Conservation (phyloP, 805 yeast species). For the Saturnispora hagleri region DNA sequence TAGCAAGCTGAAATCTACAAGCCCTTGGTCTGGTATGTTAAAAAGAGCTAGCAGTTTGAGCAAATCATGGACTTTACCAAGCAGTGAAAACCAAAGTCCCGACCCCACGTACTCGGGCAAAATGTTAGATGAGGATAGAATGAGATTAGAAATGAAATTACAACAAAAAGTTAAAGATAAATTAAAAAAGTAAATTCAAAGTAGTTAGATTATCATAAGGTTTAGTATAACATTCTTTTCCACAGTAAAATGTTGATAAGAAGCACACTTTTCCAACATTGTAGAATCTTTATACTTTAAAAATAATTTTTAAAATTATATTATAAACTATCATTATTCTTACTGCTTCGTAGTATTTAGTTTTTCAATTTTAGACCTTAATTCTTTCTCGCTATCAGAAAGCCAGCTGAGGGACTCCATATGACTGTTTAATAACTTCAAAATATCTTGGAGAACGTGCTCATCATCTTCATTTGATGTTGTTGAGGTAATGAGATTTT, state of each 20-base stretch:
- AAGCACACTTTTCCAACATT: not conserved
- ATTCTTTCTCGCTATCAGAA: constrained; percentile 58
- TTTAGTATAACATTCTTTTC: too few relatives aligned
- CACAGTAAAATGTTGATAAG: too few relatives aligned
- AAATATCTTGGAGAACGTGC: constrained; percentile 52
- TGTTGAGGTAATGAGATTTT: constrained; percentile 34
- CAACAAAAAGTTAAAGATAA: constrained; percentile 34
- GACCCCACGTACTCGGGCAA: not conserved
- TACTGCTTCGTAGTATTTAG: constrained; percentile 17
- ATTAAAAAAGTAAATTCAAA: constrained; percentile 18
- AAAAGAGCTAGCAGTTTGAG: constrained; percentile 5
- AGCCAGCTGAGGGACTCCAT: constrained; percentile 83
- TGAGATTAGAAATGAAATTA: constrained; percentile 39
- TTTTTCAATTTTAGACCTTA: constrained; percentile 56
- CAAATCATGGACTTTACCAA: constrained; percentile 6
- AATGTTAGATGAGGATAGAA: constrained; percentile 34
- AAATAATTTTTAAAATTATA: not conserved
- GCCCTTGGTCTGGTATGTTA: constrained; percentile 5
- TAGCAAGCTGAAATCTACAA: not conserved
- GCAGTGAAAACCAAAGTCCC: constrained; percentile 9
- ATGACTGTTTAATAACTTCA: constrained; percentile 78
- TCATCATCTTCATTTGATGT: constrained; percentile 21
- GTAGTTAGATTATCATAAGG: not conserved
- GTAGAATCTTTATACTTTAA: not conserved
- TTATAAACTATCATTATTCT: not conserved